These are phyloP conservation scores for Francoa sonchifolia DNA, from an alignment of 441 rosid species.

Conservation along the genomic window DNA sequence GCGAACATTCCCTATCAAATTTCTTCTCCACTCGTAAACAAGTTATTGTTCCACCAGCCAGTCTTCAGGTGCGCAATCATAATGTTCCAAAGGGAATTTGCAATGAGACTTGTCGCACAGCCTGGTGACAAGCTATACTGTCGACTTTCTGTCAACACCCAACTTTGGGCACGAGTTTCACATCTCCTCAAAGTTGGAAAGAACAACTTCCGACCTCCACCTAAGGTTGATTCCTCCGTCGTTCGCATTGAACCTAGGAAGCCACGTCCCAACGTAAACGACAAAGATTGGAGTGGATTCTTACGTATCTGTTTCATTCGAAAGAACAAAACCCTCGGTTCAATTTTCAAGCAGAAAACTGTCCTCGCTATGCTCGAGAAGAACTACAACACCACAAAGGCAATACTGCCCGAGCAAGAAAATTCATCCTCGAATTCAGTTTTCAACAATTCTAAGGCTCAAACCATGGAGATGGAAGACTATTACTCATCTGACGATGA, in stretches of 20 bases:
- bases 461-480: constrained; percentile 43
- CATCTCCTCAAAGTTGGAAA: constrained; percentile 90
- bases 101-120: constrained; percentile 83
- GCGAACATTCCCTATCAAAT: constrained; percentile 87
- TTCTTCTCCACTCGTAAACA: constrained; percentile 60
- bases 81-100: constrained; percentile 91
- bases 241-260: constrained; percentile 83
- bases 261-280: constrained; percentile 51
- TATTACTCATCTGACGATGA: constrained; percentile 34
- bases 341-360: constrained; percentile 62
- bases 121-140: constrained; percentile 80
- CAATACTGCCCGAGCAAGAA: constrained; percentile 25
- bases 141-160: constrained; percentile 75
- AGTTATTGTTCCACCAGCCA: constrained; percentile 55
- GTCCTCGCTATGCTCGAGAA: constrained; percentile 60
- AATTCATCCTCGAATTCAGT: too few species aligned
- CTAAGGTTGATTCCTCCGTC: constrained; percentile 90
- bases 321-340: constrained; percentile 79
- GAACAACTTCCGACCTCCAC: constrained; percentile 93
- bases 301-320: constrained; percentile 71
- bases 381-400: constrained; percentile 73
- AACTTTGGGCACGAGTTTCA: constrained; percentile 70
- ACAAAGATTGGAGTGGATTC: constrained; percentile 84
- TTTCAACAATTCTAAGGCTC: constrained; percentile 22
- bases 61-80: constrained; percentile 78